These are phyloP conservation scores for Vicia sativa DNA, from an alignment of 306 rosid species.

Conservation along the genomic window DNA sequence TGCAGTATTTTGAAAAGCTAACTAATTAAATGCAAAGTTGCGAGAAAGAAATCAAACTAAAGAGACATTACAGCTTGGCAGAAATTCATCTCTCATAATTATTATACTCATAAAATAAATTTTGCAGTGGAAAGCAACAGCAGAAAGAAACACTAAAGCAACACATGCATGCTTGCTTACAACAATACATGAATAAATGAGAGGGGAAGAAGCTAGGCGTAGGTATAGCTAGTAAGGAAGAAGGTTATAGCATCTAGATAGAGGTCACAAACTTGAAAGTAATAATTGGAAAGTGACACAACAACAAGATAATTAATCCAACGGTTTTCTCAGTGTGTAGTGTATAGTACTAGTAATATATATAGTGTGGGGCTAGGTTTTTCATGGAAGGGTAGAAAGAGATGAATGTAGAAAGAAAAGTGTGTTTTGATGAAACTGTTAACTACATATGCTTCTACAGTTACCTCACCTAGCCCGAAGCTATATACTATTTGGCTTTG, in stretches of 20 bases:
- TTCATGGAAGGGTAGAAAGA: conserved; percentile 16
- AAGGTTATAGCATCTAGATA: conserved; percentile 34
- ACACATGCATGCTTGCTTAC: conserved; percentile 15
- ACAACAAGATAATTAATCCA: conserved; percentile 48
- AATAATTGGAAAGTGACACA: conserved; percentile 52
- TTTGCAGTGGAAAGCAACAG: conserved; percentile 51
- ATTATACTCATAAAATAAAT: conserved; percentile 34
- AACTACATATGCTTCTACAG: conserved; percentile 38
- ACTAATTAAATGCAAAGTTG: conserved; percentile 38
- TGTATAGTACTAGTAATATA: conserved; percentile 13
- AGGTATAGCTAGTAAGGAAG: not conserved
- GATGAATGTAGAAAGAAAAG: conserved; percentile 8
- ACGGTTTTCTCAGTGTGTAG: conserved; percentile 51
- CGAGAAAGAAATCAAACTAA: conserved; percentile 28
- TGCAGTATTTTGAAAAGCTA: conserved; percentile 12
- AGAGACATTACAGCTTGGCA: conserved; percentile 47
- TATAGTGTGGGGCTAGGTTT: conserved; percentile 48
- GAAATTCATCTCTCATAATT: conserved; percentile 38
- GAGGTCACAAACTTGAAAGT: conserved; percentile 34
- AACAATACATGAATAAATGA: conserved; percentile 45
- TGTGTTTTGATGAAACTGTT: conserved; percentile 34
- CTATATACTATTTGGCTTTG: conserved; percentile 17
- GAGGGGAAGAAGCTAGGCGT: not conserved
- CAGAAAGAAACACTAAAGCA: conserved; percentile 37
- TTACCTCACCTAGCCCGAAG: conserved; percentile 15